These are phyloP conservation scores for Aspergillus pseudoviridinutans DNA, from an alignment of 2,329 filamentous ascomycete genomes.

Conservation along the genomic window DNA sequence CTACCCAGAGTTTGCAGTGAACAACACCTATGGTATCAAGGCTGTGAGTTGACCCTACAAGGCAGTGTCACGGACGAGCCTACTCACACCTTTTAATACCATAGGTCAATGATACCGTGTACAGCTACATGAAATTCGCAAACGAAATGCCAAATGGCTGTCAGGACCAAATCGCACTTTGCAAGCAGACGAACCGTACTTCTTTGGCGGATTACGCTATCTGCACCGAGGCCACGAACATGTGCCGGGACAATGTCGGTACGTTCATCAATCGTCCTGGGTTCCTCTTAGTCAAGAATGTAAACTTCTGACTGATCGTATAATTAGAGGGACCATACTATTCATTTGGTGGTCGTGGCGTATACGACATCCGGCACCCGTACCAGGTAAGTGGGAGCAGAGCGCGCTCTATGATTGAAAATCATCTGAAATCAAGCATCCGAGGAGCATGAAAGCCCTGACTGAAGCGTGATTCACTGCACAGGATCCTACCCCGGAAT, in stretches of 20 bases:
- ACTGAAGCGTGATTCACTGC: conserved; percentile 15
- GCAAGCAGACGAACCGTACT: conserved; percentile 56
- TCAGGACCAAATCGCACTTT: conserved; percentile 62
- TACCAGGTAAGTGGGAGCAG: conserved; percentile 22
- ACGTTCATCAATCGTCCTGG: conserved; percentile 10
- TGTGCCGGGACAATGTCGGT: conserved; percentile 55
- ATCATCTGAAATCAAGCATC: background rate
- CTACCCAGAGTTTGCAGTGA: conserved; percentile 51
- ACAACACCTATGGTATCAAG: conserved; percentile 55
- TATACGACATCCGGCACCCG: conserved; percentile 60
- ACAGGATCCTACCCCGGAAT: conserved; percentile 60
- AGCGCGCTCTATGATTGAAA: background rate
- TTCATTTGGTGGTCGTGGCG: conserved; percentile 50
- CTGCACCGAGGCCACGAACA: conserved; percentile 53
- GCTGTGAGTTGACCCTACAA: conserved; percentile 17
- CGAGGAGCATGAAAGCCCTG: background rate
- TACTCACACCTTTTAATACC: background rate
- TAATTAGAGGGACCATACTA: conserved; percentile 51
- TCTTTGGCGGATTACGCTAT: conserved; percentile 49
- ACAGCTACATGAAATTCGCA: conserved; percentile 57
- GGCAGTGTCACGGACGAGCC: background rate
- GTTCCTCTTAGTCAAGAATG: background rate
- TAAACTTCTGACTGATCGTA: background rate
- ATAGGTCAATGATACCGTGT: conserved; percentile 54
- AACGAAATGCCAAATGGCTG: conserved; percentile 58